These are phyloP conservation scores for Backusella circina DNA, from an alignment of 192 early-diverging fungal species.

Conservation along the genomic window DNA sequence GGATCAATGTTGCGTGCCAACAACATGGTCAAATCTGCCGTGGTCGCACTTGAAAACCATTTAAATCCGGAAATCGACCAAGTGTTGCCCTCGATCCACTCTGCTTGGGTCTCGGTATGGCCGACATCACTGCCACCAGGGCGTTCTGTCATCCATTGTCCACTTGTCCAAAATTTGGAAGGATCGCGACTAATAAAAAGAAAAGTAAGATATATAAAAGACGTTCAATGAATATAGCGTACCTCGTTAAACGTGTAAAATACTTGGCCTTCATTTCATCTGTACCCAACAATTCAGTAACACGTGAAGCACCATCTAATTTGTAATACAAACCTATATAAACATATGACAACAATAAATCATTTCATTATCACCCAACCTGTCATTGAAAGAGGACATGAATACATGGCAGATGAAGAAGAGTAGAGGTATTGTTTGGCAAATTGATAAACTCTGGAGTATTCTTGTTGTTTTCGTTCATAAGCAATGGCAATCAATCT, in stretches of 20 bases:
- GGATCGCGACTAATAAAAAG: slow-evolving; percentile 56
- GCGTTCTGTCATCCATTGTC: slow-evolving; percentile 79
- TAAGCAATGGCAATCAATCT: slow-evolving; percentile 58
- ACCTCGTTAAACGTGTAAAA: slow-evolving; percentile 42
- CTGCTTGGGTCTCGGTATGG: slow-evolving; percentile 59
- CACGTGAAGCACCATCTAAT: slow-evolving; percentile 61
- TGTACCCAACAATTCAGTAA: slow-evolving; percentile 52
- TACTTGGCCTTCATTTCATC: slow-evolving; percentile 47
- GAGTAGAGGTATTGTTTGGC: slow-evolving; percentile 59
- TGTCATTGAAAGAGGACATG: slow-evolving; percentile 71
- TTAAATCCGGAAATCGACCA: slow-evolving; percentile 62
- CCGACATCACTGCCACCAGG: slow-evolving; percentile 65
- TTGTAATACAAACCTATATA: no score
- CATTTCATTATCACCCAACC: slow-evolving; percentile 16
- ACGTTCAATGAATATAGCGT: background rate
- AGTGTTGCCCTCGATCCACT: slow-evolving; percentile 27
- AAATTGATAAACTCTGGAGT: slow-evolving; percentile 58
- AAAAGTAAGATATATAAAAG: no score
- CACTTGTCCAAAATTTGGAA: slow-evolving; percentile 53
- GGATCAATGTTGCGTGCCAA: slow-evolving; percentile 56
- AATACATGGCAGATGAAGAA: slow-evolving; percentile 47
- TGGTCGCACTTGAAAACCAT: slow-evolving; percentile 73
- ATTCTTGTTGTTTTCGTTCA: slow-evolving; percentile 46
- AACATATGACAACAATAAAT: no score
- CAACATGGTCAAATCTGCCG: slow-evolving; percentile 61